A percentile compares a stretch with the other conserved stretches of the same genome.
Evolutionary conservation across 129 eudicot species (phyloP).

Genomic region (Saposhnikovia divaricata): DNA sequence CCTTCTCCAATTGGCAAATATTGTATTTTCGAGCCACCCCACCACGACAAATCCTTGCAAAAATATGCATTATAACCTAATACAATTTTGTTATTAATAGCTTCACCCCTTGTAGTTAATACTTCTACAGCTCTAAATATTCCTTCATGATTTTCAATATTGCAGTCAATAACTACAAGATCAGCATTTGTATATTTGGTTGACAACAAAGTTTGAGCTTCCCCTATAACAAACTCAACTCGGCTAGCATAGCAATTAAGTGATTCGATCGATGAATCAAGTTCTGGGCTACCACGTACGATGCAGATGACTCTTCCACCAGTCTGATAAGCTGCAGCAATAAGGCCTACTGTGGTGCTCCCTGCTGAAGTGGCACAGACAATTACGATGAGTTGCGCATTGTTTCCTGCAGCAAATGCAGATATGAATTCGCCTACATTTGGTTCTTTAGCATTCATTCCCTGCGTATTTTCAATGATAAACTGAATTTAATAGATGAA

Average conservation of each 20-base stretch:
- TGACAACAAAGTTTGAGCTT: slow-evolving; percentile 39
- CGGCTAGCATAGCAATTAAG: slow-evolving; percentile 27
- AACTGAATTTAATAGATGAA: neutral
- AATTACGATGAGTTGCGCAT: slow-evolving; percentile 60
- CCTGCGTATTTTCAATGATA: slow-evolving; percentile 28
- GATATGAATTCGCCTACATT: slow-evolving; percentile 82
- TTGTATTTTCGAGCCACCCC: slow-evolving; percentile 43
- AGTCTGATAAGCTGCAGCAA: slow-evolving; percentile 85
- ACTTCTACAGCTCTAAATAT: slow-evolving; percentile 34
- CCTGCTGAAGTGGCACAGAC: slow-evolving; percentile 46
- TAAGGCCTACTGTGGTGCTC: slow-evolving; percentile 65
- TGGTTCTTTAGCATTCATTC: slow-evolving; percentile 61
- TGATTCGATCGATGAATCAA: slow-evolving; percentile 23
- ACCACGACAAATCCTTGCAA: slow-evolving; percentile 56
- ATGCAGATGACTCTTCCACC: slow-evolving; percentile 76
- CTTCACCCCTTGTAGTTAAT: slow-evolving; percentile 22
- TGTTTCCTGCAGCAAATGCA: slow-evolving; percentile 89
- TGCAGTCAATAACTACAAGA: slow-evolving; percentile 77
- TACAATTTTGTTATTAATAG: slow-evolving; percentile 26
- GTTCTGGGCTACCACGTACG: slow-evolving; percentile 26
- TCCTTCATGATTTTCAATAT: slow-evolving; percentile 60
- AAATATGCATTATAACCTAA: slow-evolving; percentile 71
- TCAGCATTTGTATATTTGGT: slow-evolving; percentile 50
- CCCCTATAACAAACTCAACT: slow-evolving; percentile 52
- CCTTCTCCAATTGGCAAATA: slow-evolving; percentile 93